Percentiles rank a stretch among this genome's conserved stretches.
These are phyloP conservation scores for Boechera retrofracta DNA, from an alignment of 345 rosid species.

Conservation along the genomic window DNA sequence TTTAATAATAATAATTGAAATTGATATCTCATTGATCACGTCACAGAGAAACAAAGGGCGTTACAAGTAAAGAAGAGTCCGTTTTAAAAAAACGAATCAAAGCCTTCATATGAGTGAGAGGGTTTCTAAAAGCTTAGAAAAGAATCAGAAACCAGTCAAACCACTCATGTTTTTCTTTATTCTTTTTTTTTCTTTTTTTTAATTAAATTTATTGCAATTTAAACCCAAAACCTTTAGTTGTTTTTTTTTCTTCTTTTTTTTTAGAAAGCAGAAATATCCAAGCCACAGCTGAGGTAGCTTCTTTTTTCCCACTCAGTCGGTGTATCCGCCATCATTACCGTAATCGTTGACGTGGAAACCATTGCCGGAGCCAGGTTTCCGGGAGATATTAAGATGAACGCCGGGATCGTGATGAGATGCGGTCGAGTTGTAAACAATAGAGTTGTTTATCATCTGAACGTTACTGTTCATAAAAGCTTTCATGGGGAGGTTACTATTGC, in stretches of 20 bases:
- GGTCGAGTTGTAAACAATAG: conserved; percentile 67
- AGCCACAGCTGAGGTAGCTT: background rate
- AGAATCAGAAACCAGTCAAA: conserved; percentile 37
- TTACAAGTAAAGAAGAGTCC: conserved; percentile 17
- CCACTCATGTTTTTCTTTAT: conserved; percentile 39
- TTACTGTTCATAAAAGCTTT: conserved; percentile 77
- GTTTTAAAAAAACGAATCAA: conserved; percentile 19
- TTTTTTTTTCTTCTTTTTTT: background rate
- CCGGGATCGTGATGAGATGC: conserved; percentile 85
- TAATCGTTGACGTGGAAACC: conserved; percentile 56
- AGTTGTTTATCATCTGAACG: conserved; percentile 88
- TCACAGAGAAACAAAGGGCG: conserved; percentile 19
- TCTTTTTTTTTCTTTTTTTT: conserved; percentile 23
- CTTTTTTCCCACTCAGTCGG: conserved; percentile 22
- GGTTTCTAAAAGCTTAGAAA: conserved; percentile 23
- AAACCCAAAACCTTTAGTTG: conserved; percentile 30
- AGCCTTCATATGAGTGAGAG: conserved; percentile 2
- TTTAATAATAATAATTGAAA: background rate
- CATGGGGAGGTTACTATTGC: conserved; percentile 49
- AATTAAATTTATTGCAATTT: conserved; percentile 29
- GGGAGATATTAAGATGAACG: conserved; percentile 59
- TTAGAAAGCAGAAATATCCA: background rate
- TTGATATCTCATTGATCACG: conserved; percentile 22
- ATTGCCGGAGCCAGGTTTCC: conserved; percentile 55
- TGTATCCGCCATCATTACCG: conserved; percentile 45